Evolutionary conservation across 768 basidiomycete genomes (phyloP), one percentile per base, ranked within the genome.

Genomic region (Hygrophoropsis aurantiaca): DNA sequence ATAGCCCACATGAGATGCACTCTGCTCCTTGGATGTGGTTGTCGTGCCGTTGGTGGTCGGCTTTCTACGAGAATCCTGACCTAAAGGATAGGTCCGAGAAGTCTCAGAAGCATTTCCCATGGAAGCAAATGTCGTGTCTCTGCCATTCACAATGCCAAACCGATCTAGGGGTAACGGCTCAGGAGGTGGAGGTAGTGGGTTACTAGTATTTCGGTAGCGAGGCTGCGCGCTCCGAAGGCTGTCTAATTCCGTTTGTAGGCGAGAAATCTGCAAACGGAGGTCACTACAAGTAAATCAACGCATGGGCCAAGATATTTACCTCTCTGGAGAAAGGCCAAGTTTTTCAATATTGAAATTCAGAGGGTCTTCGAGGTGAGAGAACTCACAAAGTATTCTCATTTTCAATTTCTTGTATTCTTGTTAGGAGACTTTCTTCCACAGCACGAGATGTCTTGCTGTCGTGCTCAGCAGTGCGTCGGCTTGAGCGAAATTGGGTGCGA

Each of bases 141-240:
- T 30, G 13, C 27, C 27, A 13, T 30, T 30, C 27, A 6, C 13
- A 7, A 30, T 13, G 27, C 27, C 27, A 30, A 78, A 64, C 33
- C 69, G 65, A 20, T 77, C 74, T 9, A 74, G 61, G 8, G 75
- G 68, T 6, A 81, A 59, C 3, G 78, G 80, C 46, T 76, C 72
- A 11, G 81, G 81, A n/a, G 81, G 81, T 34, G 67, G 60, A 19
- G 81, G 81, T 16, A 83, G 71, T 4, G 81, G 81, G 54, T 81
- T 81, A 30, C 60, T 58, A 41, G 58, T 56, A 48, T 68, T 63
- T 41, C 55, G 65, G 53, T 55, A 65, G 35, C 56, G 61, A 5
- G 57, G 54, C 32, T 65, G 54, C 37, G 62, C 59, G 10, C 61
- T 50, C 13, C 65, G 67, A 46, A 74, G 67, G 18, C 65, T 60